Evolutionary conservation across 352 stramenopile genomes (phyloP).

Genomic region (Pythium oligandrum): DNA sequence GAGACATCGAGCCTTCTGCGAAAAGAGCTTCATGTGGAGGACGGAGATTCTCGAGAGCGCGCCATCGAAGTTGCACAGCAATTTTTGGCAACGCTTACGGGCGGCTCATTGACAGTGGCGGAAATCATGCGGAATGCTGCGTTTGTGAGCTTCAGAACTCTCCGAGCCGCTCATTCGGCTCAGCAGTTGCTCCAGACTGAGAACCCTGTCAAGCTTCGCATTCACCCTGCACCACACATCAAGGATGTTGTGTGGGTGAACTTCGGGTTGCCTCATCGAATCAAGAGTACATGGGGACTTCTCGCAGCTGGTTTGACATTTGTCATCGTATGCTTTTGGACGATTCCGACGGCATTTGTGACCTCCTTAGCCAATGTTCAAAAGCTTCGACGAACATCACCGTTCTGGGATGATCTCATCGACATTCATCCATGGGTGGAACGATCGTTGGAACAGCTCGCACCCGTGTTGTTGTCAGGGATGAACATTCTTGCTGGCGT

Average conservation of each 20-base stretch:
- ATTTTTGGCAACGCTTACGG: too few species aligned
- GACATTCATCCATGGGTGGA: constrained; percentile 46
- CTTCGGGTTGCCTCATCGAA: constrained; percentile 55
- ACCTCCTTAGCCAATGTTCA: constrained; percentile 69
- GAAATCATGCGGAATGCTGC: constrained; percentile 55
- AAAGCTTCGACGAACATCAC: constrained; percentile 48
- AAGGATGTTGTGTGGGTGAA: constrained; percentile 77
- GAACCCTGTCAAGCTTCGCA: constrained; percentile 53
- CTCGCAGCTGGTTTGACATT: constrained; percentile 46
- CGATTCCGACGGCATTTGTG: constrained; percentile 70
- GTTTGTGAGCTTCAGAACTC: constrained; percentile 69
- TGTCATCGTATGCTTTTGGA: constrained; percentile 75
- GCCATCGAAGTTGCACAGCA: too few species aligned
- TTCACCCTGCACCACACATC: constrained; percentile 57
- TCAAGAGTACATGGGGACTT: constrained; percentile 59
- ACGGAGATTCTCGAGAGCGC: too few species aligned
- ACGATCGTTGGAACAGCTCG: constrained; percentile 51
- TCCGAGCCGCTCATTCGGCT: constrained; percentile 56
- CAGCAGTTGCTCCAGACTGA: constrained; percentile 73
- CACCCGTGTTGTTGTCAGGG: constrained; percentile 52
- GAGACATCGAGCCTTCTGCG: too few species aligned
- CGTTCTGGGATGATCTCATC: constrained; percentile 35
- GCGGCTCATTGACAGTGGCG: neutral
- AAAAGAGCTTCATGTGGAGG: too few species aligned
- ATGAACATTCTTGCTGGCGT: constrained; percentile 69